These are phyloP conservation scores for Candida mesenterica DNA, from an alignment of 1,139 yeast species.

Conservation along the genomic window DNA sequence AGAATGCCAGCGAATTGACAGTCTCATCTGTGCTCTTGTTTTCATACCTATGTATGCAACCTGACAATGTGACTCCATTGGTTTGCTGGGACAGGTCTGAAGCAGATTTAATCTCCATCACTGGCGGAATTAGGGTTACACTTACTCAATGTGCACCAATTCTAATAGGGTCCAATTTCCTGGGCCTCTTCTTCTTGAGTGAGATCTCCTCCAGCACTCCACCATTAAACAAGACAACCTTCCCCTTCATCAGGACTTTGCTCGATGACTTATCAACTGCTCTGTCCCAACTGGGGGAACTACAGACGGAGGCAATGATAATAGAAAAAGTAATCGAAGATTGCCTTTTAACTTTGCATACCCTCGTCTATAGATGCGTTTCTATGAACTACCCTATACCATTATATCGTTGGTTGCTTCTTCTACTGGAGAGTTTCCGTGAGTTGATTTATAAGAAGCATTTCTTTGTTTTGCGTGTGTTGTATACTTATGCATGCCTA, in stretches of 20 bases:
- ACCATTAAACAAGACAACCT: conserved; percentile 8
- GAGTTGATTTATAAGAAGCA: conserved; percentile 20
- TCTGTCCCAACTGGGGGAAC: conserved; percentile 8
- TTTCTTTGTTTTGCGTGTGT: conserved; percentile 24
- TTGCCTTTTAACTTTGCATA: conserved; percentile 14
- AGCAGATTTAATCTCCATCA: conserved; percentile 22
- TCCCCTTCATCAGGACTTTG: conserved; percentile 20
- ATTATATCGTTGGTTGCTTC: conserved; percentile 27
- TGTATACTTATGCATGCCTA: conserved; percentile 24
- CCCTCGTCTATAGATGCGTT: conserved; percentile 14
- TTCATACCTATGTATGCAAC: conserved; percentile 32
- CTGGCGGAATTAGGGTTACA: conserved; percentile 19
- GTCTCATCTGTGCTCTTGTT: conserved; percentile 25
- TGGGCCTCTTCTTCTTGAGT: conserved; percentile 9
- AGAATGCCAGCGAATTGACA: conserved; percentile 21
- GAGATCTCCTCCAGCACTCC: conserved; percentile 2
- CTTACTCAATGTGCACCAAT: conserved; percentile 5
- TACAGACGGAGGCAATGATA: conserved; percentile 9
- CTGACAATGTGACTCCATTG: conserved; percentile 29
- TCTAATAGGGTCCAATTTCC: conserved; percentile 7
- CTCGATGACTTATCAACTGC: conserved; percentile 11
- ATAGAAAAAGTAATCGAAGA: conserved; percentile 12
- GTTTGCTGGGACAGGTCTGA: conserved; percentile 20
- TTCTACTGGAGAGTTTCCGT: conserved; percentile 19
- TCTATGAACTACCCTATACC: conserved; percentile 27